Evolutionary conservation across 345 rosid genomes (phyloP).

Genomic region (Triadica sebifera): DNA sequence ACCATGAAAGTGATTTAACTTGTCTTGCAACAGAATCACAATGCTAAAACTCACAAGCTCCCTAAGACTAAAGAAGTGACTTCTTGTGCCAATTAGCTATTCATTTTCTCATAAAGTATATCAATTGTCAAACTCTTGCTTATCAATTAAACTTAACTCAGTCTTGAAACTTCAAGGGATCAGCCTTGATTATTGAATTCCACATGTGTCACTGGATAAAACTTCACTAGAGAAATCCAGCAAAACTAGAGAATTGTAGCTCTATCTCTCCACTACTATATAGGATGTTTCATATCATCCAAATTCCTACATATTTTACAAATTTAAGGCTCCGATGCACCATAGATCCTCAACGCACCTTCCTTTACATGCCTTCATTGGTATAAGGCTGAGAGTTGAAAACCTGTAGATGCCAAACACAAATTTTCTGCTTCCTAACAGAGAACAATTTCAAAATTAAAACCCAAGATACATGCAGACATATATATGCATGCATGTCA

Average conservation of each 20-base stretch:
- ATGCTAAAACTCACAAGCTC: background rate
- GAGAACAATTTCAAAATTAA: too few species aligned
- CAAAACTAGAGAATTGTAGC: conserved; percentile 1
- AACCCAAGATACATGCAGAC: too few species aligned
- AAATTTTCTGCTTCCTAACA: too few species aligned
- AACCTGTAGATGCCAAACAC: too few species aligned
- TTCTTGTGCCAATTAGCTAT: background rate
- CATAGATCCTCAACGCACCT: too few species aligned
- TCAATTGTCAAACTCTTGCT: background rate
- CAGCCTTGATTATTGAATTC: background rate
- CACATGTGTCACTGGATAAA: background rate
- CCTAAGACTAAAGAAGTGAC: background rate
- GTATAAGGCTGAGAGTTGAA: too few species aligned
- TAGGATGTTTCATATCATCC: too few species aligned
- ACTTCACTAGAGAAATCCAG: background rate
- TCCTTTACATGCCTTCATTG: too few species aligned
- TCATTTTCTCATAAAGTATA: background rate
- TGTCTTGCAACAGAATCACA: background rate
- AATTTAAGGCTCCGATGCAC: too few species aligned
- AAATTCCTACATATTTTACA: too few species aligned
- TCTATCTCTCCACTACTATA: background rate
- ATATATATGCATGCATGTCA: too few species aligned
- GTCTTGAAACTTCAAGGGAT: background rate
- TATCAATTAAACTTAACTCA: background rate
- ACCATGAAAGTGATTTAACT: background rate